Evolutionary conservation across 1,284 basidiomycete genomes (phyloP).

Genomic region (Heterobasidion annosum): DNA sequence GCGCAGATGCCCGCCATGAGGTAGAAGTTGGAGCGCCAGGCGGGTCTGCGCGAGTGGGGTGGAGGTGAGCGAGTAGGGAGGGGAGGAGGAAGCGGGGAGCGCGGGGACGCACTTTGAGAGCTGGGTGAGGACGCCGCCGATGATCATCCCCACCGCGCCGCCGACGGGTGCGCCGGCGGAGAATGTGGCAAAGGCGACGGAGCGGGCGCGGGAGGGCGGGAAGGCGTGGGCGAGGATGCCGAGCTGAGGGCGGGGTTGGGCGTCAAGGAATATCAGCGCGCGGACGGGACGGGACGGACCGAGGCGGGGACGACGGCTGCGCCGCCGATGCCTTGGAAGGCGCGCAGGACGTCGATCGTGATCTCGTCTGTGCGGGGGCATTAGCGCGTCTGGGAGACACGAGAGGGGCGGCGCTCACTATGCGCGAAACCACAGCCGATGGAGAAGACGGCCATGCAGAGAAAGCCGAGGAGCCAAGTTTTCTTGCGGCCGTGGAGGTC

Average conservation of each 20-base stretch:
- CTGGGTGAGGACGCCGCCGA: constrained; percentile 69
- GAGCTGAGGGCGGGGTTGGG: constrained; percentile 30
- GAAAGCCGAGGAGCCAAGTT: constrained; percentile 39
- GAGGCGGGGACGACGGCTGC: constrained; percentile 64
- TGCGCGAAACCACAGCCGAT: constrained; percentile 32
- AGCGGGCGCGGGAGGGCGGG: constrained; percentile 56
- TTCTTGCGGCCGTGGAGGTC: constrained; percentile 50
- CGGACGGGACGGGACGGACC: constrained; percentile 26
- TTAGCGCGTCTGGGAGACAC: not conserved
- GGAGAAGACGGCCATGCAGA: constrained; percentile 25
- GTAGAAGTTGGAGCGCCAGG: constrained; percentile 52
- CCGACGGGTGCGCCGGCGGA: constrained; percentile 77
- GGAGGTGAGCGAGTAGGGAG: constrained; percentile 1
- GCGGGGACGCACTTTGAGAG: constrained; percentile 34
- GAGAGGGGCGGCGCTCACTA: constrained; percentile 23
- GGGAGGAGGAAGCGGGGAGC: not conserved
- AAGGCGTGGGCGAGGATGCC: constrained; percentile 75
- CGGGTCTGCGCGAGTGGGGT: constrained; percentile 16
- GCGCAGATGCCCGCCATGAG: constrained; percentile 37
- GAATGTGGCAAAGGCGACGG: constrained; percentile 71
- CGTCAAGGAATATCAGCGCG: not conserved
- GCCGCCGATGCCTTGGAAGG: constrained; percentile 60
- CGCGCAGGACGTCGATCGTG: constrained; percentile 57
- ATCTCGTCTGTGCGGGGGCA: constrained; percentile 30
- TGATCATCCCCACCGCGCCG: constrained; percentile 53